A percentile compares a stretch with the other conserved stretches of the same genome.
Evolutionary conservation across 306 rosid genomes (phyloP).

Genomic region (Rosa lucieae): DNA sequence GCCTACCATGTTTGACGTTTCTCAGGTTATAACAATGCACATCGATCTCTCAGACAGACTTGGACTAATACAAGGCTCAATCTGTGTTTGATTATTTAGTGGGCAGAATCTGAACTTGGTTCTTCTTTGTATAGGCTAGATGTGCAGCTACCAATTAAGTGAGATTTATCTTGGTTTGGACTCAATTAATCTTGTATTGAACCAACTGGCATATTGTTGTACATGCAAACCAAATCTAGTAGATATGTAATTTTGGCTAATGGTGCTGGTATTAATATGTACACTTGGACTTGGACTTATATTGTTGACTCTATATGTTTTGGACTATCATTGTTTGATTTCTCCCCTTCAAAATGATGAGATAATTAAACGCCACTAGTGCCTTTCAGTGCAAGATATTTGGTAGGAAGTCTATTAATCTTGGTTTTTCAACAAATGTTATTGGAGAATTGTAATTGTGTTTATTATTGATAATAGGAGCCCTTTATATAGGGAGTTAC

Average conservation of each 20-base stretch:
- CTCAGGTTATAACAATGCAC: constrained; percentile 21
- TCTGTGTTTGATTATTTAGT: neutral
- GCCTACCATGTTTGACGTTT: constrained; percentile 35
- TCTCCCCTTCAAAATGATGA: constrained; percentile 1
- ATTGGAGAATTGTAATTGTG: no score
- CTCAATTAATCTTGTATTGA: neutral
- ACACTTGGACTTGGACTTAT: neutral
- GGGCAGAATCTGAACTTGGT: neutral
- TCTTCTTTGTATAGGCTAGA: neutral
- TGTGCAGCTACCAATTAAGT: neutral
- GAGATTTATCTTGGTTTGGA: neutral
- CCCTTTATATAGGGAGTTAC: no score
- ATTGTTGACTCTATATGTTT: neutral
- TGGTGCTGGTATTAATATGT: neutral
- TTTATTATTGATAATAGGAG: no score
- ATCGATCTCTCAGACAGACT: neutral
- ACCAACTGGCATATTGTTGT: neutral
- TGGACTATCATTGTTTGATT: neutral
- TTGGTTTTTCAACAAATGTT: neutral
- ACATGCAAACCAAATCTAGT: neutral
- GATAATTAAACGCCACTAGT: neutral
- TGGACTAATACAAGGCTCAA: constrained; percentile 6
- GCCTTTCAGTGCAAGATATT: neutral
- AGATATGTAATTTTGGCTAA: neutral
- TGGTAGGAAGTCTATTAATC: neutral